Conservation (phyloP, 768 basidiomycete species). For the Tylopilus plumbeoviolaceoides region DNA sequence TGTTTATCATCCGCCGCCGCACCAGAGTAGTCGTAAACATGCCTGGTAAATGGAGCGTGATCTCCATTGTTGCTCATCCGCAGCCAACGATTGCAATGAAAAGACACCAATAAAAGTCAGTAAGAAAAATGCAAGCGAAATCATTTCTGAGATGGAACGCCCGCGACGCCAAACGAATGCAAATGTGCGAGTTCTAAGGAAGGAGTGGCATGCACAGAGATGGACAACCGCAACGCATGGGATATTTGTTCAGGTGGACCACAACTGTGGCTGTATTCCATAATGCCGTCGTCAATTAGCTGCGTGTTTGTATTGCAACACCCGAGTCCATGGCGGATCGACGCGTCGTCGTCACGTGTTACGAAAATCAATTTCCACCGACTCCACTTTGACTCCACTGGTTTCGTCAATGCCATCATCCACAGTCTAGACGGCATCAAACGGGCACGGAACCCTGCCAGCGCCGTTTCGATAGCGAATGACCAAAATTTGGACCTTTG, state of each 20-base stretch:
- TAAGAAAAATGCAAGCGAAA: slow-evolving; percentile 5
- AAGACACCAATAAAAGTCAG: slow-evolving; percentile 8
- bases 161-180: background rate
- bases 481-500: too few relatives aligned
- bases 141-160: slow-evolving; percentile 9
- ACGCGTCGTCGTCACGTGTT: slow-evolving; percentile 27
- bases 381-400: too few relatives aligned
- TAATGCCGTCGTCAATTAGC: slow-evolving; percentile 21
- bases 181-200: background rate
- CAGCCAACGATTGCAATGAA: slow-evolving; percentile 24
- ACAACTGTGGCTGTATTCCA: slow-evolving; percentile 13
- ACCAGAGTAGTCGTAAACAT: background rate
- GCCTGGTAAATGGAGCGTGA: slow-evolving; percentile 54
- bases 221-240: background rate
- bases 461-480: too few relatives aligned
- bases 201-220: background rate
- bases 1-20: background rate
- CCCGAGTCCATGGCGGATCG: background rate
- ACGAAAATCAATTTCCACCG: slow-evolving; percentile 17
- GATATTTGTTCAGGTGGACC: background rate
- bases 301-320: slow-evolving; percentile 16
- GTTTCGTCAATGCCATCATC: too few relatives aligned
- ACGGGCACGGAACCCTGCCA: too few relatives aligned
- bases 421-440: too few relatives aligned
- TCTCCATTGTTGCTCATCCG: slow-evolving; percentile 47